Evolutionary conservation across 176 grass and related monocot genomes (phyloP), one percentile per base, ranked within the genome.

Genomic region (Coix lacrymajobi): DNA sequence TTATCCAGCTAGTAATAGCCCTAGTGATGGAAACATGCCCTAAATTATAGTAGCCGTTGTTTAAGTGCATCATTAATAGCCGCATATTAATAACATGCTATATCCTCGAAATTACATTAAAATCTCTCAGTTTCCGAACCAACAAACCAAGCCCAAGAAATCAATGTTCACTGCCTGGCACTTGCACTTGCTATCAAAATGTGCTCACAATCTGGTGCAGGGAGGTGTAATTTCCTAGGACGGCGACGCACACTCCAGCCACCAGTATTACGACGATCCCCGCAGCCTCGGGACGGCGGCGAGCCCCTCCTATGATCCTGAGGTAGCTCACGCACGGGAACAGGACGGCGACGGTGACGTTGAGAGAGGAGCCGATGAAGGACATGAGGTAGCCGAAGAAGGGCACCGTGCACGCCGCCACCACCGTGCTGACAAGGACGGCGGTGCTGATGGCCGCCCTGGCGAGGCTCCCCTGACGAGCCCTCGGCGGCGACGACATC

Each of bases 361-460:
- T 89, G n/a, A 92, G 65, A 26, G 80, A 89, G 4, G 92, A 94
- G 7, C 86, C 87, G 3, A 87, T 92, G 71, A 92, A 81, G 3
- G 84, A 86, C 87, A 92, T 87, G 61, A 94, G 76, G 76, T 87
- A 87, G 78, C 87, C 89, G 22, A 92, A 92, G 65, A 94, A 94
- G 0, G 89, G 92, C 38, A 94, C 10, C 14, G 73, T 36, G 61
- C 81, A 89, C 7, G 89, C 92, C 19, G 73, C 60, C 76, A 85
- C n/a, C 74, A 77, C 81, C 5, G 87, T 94, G 87, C 84, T 94
- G 30, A 45, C 48, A 11, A 87, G 13, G 11, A 94, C 25, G 40
- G 38, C 6, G 29, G 89, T 91, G 90, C 89, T 89, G 54, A 89
- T 66, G 5, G 51, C 9, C 51, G 71, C 79, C 73, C 88, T 88